Base-by-base conservation (phyloP, 352 stramenopile species). In the Peronospora destructor region DNA sequence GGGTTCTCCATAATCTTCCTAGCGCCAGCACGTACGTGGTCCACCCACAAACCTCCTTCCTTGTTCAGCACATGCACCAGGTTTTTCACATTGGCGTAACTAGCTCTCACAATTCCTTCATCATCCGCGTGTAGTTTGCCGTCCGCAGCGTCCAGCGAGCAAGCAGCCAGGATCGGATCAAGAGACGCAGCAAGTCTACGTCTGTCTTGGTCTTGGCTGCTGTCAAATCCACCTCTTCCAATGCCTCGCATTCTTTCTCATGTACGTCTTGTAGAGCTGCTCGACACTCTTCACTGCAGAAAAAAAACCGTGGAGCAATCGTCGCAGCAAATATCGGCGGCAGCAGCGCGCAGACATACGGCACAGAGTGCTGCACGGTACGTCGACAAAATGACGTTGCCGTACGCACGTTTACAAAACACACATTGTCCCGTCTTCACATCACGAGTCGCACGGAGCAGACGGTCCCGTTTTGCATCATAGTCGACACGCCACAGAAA, bases 311-410 rank as follows among this genome's bases (percentile, higher is more conserved):
- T 36, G 48, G 66, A 32, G 50, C 69, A 80, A 50, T 80, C 69
- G 48, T 80, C 69, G 45, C 69, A 80, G 61, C 64, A 75, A 36
- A 75, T 44, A 45, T 80, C 69, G 19, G 69, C 60, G 36, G 76
- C 69, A 9, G 66, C 66, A 23, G 49, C 41, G 12, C 49, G 46
- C 6, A 73, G 57, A 56, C 69, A 80, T 41, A 72, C 63, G 7
- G 66, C 63, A 45, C 69, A 76, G 23, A 80, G 61, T 32, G n/a
- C 30, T 17, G 45, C 30, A 21, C 61, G 66, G 37, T 63, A 50
- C 14, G 10, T 42, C 6, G 54, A 56, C 7, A 80, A 44, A 51
- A 74, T 66, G 19, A 76, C 61, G 25, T 66, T 60, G 16, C 51
- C 66, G 33, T 71, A 80, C 13, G 60, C 49, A 11, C 55, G 44